A percentile compares a stretch with the other conserved stretches of the same genome.
phyloP scores from a whole-genome alignment of 1,139 yeast species.

The Oligophagozyma castellii region DNA sequence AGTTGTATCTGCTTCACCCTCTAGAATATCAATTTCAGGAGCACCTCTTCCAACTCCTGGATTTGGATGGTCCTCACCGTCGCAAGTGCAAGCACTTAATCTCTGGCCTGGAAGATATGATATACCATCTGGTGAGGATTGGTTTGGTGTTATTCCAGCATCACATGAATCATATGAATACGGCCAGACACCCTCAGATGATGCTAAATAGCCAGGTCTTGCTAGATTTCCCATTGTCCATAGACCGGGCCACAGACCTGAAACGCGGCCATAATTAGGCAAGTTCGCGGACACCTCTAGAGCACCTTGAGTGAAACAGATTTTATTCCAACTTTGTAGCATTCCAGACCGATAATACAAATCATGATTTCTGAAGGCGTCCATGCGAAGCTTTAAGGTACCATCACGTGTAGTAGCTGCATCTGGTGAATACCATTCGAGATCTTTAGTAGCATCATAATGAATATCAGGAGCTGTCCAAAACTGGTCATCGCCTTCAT shows the following conservation, averaged over 20 bases:
- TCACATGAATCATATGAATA: conserved; percentile 73
- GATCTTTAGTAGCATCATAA: conserved; percentile 68
- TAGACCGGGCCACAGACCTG: conserved; percentile 83
- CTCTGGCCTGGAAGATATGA: conserved; percentile 70
- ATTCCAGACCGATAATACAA: conserved; percentile 70
- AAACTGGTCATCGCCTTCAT: conserved; percentile 73
- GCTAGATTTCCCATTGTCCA: conserved; percentile 85
- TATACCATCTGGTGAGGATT: conserved; percentile 69
- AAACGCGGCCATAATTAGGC: conserved; percentile 55
- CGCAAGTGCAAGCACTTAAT: conserved; percentile 55
- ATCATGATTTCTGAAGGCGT: conserved; percentile 58
- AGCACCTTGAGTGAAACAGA: conserved; percentile 69
- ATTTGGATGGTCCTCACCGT: conserved; percentile 68
- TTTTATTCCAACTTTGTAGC: conserved; percentile 74
- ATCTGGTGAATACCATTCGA: conserved; percentile 86
- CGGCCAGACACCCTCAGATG: conserved; percentile 85
- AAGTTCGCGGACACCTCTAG: conserved; percentile 56
- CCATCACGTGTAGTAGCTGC: conserved; percentile 61
- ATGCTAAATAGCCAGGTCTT: conserved; percentile 67
- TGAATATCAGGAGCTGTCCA: conserved; percentile 66
- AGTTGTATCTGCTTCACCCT: conserved; percentile 49
- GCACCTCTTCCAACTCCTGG: conserved; percentile 76
- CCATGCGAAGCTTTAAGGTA: conserved; percentile 49
- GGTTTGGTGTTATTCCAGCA: conserved; percentile 84
- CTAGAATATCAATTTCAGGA: conserved; percentile 77